Conservation (phyloP, 1,284 basidiomycete genomes). For the Cutaneotrichosporon sp. region DNA sequence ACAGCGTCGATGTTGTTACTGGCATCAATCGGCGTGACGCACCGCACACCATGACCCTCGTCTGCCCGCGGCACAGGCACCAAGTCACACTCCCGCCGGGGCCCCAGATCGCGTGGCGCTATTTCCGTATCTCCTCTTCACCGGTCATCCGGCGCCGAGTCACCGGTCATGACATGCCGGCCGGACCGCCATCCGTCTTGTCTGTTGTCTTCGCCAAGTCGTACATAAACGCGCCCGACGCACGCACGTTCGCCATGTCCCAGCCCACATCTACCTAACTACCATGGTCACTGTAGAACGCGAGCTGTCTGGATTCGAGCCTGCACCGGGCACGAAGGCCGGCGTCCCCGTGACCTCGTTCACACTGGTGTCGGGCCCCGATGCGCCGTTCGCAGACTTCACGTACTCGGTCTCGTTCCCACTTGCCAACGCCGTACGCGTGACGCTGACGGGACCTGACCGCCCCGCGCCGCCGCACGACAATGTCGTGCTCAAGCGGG, state of each 20-base stretch:
- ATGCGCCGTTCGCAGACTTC: conserved; percentile 30
- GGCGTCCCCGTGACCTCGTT: conserved; percentile 22
- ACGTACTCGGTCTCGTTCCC: conserved; percentile 42
- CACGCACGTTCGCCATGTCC: background rate
- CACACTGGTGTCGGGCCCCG: conserved; percentile 20
- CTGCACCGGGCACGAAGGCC: conserved; percentile 1
- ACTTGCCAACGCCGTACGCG: conserved; percentile 37
- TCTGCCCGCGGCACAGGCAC: background rate
- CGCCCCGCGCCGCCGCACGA: conserved; percentile 45
- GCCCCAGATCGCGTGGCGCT: background rate
- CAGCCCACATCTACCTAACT: background rate
- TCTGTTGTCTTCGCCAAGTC: background rate
- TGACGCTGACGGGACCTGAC: conserved; percentile 41
- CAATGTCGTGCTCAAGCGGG: conserved; percentile 38
- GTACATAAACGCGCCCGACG: background rate
- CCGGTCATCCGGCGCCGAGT: conserved; percentile 1
- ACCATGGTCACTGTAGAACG: conserved; percentile 24
- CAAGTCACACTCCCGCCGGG: background rate
- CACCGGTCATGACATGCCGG: background rate
- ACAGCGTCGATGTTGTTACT: no score
- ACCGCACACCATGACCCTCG: no score
- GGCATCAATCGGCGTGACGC: no score
- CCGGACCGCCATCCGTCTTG: background rate
- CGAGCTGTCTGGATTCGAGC: conserved; percentile 21
- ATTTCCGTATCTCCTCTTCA: no score